phyloP scores from a whole-genome alignment of 305 asterid genomes.

The Solanum hybrid region DNA sequence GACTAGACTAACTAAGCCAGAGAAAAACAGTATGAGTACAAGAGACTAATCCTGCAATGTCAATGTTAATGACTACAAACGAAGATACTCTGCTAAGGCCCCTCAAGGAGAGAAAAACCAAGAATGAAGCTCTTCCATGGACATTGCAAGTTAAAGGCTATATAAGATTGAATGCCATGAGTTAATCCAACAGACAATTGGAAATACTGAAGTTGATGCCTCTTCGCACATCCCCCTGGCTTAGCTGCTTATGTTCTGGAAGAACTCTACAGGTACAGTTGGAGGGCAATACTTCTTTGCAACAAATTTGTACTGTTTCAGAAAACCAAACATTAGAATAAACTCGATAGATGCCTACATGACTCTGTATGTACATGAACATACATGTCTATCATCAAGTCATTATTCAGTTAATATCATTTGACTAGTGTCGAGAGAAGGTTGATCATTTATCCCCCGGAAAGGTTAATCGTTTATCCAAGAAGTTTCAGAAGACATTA shows the following conservation, averaged over 20 bases:
- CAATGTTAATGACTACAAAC: not conserved
- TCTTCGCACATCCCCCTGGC: not conserved
- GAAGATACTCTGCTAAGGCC: not conserved
- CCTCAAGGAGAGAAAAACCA: not conserved
- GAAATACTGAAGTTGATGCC: not conserved
- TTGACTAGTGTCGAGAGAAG: too few relatives aligned
- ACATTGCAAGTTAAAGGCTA: not conserved
- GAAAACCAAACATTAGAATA: not conserved
- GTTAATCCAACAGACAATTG: not conserved
- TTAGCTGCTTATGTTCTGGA: constrained; percentile 42
- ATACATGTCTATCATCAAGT: not conserved
- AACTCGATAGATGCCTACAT: not conserved
- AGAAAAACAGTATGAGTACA: not conserved
- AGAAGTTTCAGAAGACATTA: too few relatives aligned
- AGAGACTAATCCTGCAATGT: not conserved
- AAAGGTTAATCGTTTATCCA: too few relatives aligned
- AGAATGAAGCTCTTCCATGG: not conserved
- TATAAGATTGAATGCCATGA: not conserved
- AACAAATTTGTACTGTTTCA: constrained; percentile 77
- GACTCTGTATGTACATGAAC: not conserved
- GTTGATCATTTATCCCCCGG: too few relatives aligned
- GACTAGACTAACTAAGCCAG: not conserved
- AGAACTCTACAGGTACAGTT: constrained; percentile 63
- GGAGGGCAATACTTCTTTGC: constrained; percentile 91
- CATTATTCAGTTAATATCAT: not conserved